Evolutionary conservation across 352 stramenopile species (phyloP), one percentile per base, ranked within the genome.

Genomic region (Phytophthora sp.): DNA sequence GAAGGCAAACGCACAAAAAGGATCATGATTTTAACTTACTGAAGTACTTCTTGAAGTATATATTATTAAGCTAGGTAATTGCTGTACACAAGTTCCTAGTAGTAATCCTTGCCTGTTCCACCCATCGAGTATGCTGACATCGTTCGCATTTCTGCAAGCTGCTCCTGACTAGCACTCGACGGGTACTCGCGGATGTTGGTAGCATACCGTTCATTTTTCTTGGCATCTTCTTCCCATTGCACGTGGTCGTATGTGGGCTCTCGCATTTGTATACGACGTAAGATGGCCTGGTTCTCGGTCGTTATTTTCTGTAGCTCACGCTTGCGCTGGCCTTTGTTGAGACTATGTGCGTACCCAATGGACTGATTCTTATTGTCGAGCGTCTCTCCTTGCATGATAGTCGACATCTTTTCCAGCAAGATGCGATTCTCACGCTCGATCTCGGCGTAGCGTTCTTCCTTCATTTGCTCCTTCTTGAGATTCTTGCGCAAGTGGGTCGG

Each of bases 361-460:
- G 88, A 76, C 47, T 93, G 81, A 58, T 91, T 95, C 67, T 93
- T 93, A 77, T 91, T 94, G 73, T 96, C 88, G 8, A 94, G 69
- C 55, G 85, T 85, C 49, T 95, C 87, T 47, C 77, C 90, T 71
- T 95, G 87, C 88, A 96, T 96, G 69, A 99, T 99, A 59, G 96
- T 85, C 12, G 91, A 97, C 96, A 99, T 99, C 71, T 99, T 99
- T 68, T 98, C 91, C 35, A 99, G 79, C 53, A 99, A 63, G 39
- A 99, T 95, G 52, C 95, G 89, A 71, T 99, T 99, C 70, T 99
- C 97, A 16, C 92, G 91, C 77, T 99, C 96, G 62, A 99, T 99
- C 66, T 97, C 86, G 24, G 89, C 89, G 51, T 94, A 96, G 44
- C 94, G 81, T 41, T 99, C 96, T 73, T 99, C 95, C 67, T 98